Percentiles rank a stretch among this genome's conserved stretches.
Conservation (phyloP, 1,284 basidiomycete species). For the Schizophyllum amplum region DNA sequence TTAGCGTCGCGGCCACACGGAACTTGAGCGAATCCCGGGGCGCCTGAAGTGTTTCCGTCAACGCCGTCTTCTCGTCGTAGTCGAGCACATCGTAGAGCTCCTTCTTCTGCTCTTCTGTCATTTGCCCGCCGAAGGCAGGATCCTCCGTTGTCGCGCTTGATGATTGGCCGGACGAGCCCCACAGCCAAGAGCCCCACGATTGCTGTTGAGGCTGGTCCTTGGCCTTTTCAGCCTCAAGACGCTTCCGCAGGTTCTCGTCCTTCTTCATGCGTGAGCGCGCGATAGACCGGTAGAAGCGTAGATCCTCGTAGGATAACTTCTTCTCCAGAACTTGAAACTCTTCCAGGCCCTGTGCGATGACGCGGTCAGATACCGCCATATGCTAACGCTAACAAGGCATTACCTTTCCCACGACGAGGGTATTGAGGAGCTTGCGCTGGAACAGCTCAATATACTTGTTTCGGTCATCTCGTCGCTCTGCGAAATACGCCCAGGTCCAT, state of each 20-base stretch:
- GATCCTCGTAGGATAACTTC: conserved; percentile 89
- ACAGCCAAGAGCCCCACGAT: conserved; percentile 82
- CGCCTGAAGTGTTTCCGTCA: conserved; percentile 59
- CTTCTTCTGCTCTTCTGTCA: conserved; percentile 90
- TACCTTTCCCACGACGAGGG: conserved; percentile 39
- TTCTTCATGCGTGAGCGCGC: conserved; percentile 86
- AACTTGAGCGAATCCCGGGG: conserved; percentile 82
- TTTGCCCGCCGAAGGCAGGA: conserved; percentile 50
- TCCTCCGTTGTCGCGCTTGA: conserved; percentile 34
- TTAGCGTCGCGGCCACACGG: conserved; percentile 71
- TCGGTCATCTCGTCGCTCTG: conserved; percentile 83
- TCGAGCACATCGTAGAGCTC: conserved; percentile 93
- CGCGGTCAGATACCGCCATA: conserved; percentile 3
- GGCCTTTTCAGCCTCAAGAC: conserved; percentile 61
- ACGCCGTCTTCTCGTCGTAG: conserved; percentile 81
- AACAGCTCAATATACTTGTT: conserved; percentile 81
- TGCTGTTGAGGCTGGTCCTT: conserved; percentile 40
- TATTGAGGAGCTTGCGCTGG: conserved; percentile 63
- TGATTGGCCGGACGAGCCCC: conserved; percentile 50
- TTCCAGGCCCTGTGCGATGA: conserved; percentile 47
- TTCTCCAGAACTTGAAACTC: conserved; percentile 67
- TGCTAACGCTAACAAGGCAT: too few species aligned
- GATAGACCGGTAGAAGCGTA: conserved; percentile 96
- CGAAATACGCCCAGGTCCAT: conserved; percentile 94
- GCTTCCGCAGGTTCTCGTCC: conserved; percentile 66